These are phyloP conservation scores for Citrus maxima DNA, from an alignment of 345 rosid genomes.

Conservation along the genomic window DNA sequence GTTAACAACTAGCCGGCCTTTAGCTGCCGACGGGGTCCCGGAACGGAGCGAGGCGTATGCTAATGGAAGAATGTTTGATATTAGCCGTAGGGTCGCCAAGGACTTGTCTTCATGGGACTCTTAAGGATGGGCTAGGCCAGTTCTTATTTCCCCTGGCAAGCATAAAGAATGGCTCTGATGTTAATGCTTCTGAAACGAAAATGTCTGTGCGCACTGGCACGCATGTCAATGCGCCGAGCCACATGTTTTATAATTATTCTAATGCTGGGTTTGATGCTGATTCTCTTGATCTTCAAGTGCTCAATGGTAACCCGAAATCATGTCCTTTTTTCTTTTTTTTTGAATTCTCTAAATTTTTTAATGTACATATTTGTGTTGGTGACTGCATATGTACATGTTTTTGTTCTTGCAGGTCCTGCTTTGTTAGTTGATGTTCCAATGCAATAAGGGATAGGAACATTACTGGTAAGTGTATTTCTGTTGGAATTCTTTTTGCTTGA, in stretches of 20 bases:
- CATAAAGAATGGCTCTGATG: constrained; percentile 38
- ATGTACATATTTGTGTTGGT: too few species aligned
- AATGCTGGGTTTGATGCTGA: constrained; percentile 44
- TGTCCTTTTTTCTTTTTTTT: too few species aligned
- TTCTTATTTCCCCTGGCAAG: constrained; percentile 33
- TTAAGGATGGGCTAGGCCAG: constrained; percentile 34
- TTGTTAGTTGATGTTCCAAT: too few species aligned
- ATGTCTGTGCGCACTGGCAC: constrained; percentile 43
- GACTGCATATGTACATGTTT: too few species aligned
- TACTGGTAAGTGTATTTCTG: too few species aligned
- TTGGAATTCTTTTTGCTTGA: too few species aligned
- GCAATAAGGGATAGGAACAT: too few species aligned
- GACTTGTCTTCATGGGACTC: constrained; percentile 36
- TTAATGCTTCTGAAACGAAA: constrained; percentile 31
- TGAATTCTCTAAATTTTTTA: too few species aligned
- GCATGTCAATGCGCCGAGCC: constrained; percentile 49
- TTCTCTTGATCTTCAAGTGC: constrained; percentile 33
- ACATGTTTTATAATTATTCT: constrained; percentile 35
- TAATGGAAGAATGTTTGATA: constrained; percentile 39
- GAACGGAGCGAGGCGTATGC: constrained; percentile 30
- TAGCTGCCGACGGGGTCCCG: constrained; percentile 2
- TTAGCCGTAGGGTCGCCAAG: constrained; percentile 32
- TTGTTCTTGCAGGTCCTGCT: too few species aligned
- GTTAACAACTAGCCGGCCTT: not conserved
- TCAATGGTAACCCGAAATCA: too few species aligned